Conservation (phyloP, 2,329 filamentous ascomycete species). For the Rhinocladiella mackenziei region DNA sequence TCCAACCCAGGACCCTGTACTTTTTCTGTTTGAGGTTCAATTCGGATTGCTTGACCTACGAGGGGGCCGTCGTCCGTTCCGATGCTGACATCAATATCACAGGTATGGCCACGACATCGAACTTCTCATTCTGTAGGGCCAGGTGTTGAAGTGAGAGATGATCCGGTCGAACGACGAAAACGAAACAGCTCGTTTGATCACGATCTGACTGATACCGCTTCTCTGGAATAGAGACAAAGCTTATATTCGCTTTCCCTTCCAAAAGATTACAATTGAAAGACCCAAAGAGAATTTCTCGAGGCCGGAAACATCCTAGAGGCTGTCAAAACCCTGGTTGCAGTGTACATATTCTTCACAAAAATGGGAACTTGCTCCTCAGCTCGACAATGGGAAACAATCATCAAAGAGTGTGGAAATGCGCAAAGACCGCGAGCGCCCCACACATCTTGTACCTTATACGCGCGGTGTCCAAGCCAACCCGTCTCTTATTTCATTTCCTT, state of each 20-base stretch:
- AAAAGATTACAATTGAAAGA: slow-evolving; percentile 18
- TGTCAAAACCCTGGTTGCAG: not conserved
- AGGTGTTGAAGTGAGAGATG: slow-evolving; percentile 74
- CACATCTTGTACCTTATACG: too few species aligned
- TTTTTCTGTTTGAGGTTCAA: not conserved
- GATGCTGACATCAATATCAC: slow-evolving; percentile 11
- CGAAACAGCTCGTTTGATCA: slow-evolving; percentile 43
- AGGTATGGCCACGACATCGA: slow-evolving; percentile 28
- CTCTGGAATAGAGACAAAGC: slow-evolving; percentile 57
- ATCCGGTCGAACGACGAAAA: slow-evolving; percentile 53
- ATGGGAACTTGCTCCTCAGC: not conserved
- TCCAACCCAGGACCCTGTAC: not conserved
- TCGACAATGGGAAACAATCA: too few species aligned
- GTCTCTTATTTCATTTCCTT: too few species aligned
- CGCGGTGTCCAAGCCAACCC: too few species aligned
- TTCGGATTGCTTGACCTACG: too few species aligned
- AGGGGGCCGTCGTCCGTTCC: too few species aligned
- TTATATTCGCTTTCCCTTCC: slow-evolving; percentile 8
- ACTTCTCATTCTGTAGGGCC: slow-evolving; percentile 63
- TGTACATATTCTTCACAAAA: slow-evolving; percentile 12
- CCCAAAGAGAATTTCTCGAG: slow-evolving; percentile 3
- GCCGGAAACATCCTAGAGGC: not conserved
- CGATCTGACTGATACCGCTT: slow-evolving; percentile 62
- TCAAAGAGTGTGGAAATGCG: too few species aligned
- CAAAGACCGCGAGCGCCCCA: too few species aligned